Evolutionary conservation across 2,329 filamentous ascomycete species (phyloP).

Genomic region (Aureobasidium sp.): DNA sequence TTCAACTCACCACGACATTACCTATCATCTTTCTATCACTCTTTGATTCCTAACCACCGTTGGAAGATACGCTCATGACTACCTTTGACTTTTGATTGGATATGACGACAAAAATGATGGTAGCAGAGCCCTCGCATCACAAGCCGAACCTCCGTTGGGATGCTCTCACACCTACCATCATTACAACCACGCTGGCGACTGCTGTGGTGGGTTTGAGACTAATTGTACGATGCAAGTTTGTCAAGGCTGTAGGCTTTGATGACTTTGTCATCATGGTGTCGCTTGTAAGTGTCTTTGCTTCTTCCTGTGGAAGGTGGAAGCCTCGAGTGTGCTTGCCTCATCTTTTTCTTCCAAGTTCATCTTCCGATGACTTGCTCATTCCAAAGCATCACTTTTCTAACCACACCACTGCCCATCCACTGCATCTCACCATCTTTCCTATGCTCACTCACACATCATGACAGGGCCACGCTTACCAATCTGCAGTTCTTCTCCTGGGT

Average conservation of each 20-base stretch:
- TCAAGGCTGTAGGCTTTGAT: conserved; percentile 27
- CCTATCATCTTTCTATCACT: background rate
- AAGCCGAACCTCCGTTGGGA: conserved; percentile 1
- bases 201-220: conserved; percentile 26
- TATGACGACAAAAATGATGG: background rate
- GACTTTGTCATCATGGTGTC: conserved; percentile 29
- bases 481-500: conserved; percentile 20
- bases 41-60: background rate
- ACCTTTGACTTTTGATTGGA: background rate
- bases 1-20: background rate
- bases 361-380: no score
- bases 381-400: background rate
- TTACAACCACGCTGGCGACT: conserved; percentile 23
- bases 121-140: background rate
- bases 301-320: conserved; percentile 4
- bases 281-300: conserved; percentile 19
- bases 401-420: no score
- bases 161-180: conserved; percentile 25
- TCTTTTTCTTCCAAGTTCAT: no score
- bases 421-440: no score
- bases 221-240: conserved; percentile 26
- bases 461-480: conserved; percentile 12
- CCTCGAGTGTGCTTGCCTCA: background rate
- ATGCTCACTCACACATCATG: background rate
- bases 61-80: background rate